Conservation (phyloP, 2,329 filamentous ascomycete species). For the Phialocephala sp. region DNA sequence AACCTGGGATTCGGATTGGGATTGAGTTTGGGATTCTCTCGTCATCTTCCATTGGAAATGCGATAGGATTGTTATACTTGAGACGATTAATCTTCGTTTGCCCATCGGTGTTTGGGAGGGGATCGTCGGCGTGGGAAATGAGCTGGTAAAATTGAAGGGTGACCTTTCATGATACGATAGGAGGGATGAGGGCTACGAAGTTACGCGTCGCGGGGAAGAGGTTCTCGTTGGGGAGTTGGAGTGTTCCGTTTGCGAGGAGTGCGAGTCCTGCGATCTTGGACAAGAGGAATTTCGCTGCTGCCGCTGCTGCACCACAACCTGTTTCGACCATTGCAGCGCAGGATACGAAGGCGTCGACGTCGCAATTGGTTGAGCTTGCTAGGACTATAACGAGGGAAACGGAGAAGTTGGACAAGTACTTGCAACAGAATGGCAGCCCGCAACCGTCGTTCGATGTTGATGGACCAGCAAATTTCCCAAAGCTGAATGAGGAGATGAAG, state of each 20-base stretch:
- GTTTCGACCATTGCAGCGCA: too few relatives aligned
- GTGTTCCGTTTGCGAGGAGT: constrained; percentile 12
- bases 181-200: constrained; percentile 21
- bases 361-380: constrained; percentile 53
- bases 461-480: constrained; percentile 53
- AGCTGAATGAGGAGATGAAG: constrained; percentile 53
- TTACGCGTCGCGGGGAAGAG: constrained; percentile 17
- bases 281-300: background rate
- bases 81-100: background rate
- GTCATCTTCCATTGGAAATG: background rate
- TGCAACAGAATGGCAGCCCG: constrained; percentile 49
- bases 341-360: constrained; percentile 17
- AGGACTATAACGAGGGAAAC: constrained; percentile 55
- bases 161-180: background rate
- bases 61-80: background rate
- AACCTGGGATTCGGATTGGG: background rate
- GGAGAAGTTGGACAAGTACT: constrained; percentile 54
- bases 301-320: background rate
- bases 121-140: constrained; percentile 1
- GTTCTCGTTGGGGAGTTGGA: constrained; percentile 19
- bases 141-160: background rate
- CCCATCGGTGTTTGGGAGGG: background rate
- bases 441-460: constrained; percentile 54
- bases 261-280: background rate
- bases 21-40: background rate